phyloP scores from a whole-genome alignment of 768 basidiomycete genomes.

The Mrakia gelida region DNA sequence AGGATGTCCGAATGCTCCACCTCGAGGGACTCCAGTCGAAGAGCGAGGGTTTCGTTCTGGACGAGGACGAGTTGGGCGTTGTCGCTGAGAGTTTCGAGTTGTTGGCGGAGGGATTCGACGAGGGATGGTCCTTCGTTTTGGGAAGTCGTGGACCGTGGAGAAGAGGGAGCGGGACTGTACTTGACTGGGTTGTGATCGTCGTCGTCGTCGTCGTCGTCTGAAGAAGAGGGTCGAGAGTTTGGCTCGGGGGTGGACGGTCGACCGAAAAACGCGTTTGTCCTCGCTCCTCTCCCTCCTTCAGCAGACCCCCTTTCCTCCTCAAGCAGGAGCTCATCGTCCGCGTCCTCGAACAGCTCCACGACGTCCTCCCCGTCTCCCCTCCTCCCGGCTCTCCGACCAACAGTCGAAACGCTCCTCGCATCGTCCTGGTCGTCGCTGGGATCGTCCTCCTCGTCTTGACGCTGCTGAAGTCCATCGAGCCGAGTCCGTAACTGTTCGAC shows the following conservation, averaged over 20 bases:
- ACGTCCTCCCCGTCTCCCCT: neutral
- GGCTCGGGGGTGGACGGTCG: slow-evolving; percentile 35
- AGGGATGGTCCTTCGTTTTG: neutral
- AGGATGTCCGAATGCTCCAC: slow-evolving; percentile 73
- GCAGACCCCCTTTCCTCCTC: slow-evolving; percentile 47
- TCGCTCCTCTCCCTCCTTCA: slow-evolving; percentile 52
- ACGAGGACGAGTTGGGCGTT: slow-evolving; percentile 38
- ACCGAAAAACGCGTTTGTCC: slow-evolving; percentile 50
- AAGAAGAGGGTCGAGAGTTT: neutral
- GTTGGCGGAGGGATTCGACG: neutral
- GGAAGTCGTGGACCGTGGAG: neutral
- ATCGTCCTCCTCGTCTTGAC: slow-evolving; percentile 41
- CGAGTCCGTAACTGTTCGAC: slow-evolving; percentile 62
- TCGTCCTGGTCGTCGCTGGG: slow-evolving; percentile 59
- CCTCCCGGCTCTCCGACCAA: slow-evolving; percentile 71
- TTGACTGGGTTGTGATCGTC: neutral
- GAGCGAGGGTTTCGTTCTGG: slow-evolving; percentile 55
- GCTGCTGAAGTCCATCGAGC: slow-evolving; percentile 19
- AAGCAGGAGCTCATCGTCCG: slow-evolving; percentile 40
- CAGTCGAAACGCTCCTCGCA: slow-evolving; percentile 65
- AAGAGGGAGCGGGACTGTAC: neutral
- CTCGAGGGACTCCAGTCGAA: slow-evolving; percentile 61
- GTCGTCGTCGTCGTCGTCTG: neutral
- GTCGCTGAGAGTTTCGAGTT: slow-evolving; percentile 12
- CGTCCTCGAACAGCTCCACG: slow-evolving; percentile 47